Evolutionary conservation across 2,329 filamentous ascomycete genomes (phyloP).

Genomic region (Sclerotinia nivalis): DNA sequence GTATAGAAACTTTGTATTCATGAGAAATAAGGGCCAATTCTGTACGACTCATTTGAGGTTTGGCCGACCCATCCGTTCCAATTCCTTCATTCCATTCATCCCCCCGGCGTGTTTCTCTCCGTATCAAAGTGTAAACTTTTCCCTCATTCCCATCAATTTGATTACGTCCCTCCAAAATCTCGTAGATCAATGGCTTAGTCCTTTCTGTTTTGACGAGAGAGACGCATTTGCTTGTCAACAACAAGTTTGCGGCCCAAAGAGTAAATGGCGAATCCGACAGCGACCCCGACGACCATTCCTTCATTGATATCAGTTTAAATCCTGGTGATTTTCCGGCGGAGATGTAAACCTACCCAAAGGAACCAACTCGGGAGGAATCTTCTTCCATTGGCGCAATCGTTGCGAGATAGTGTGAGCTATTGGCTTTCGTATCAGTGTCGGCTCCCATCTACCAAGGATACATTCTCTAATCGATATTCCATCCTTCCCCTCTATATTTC

Average conservation of each 20-base stretch:
- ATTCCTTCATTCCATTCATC: conserved; percentile 21
- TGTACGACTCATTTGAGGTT: conserved; percentile 23
- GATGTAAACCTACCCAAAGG: conserved; percentile 72
- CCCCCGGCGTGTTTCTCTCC: background rate
- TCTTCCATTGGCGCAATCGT: conserved; percentile 84
- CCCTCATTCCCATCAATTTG: conserved; percentile 22
- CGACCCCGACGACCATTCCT: conserved; percentile 84
- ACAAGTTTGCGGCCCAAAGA: conserved; percentile 79
- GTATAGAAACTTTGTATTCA: conserved; percentile 28
- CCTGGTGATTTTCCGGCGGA: conserved; percentile 17
- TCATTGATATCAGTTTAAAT: conserved; percentile 29
- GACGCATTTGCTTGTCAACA: conserved; percentile 89
- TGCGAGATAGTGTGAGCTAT: conserved; percentile 95
- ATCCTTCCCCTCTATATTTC: background rate
- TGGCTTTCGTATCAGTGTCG: conserved; percentile 31
- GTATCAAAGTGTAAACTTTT: conserved; percentile 1
- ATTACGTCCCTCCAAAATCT: conserved; percentile 10
- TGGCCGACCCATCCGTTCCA: conserved; percentile 15
- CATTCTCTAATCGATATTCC: background rate
- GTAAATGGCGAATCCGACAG: conserved; percentile 78
- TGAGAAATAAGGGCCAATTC: conserved; percentile 29
- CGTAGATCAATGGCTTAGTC: conserved; percentile 34
- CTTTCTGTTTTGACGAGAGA: conserved; percentile 63
- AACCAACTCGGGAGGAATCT: conserved; percentile 89
- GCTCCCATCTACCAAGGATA: conserved; percentile 26